Evolutionary conservation across 2,329 filamentous ascomycete species (phyloP).

Genomic region (Colletotrichum falcatum): DNA sequence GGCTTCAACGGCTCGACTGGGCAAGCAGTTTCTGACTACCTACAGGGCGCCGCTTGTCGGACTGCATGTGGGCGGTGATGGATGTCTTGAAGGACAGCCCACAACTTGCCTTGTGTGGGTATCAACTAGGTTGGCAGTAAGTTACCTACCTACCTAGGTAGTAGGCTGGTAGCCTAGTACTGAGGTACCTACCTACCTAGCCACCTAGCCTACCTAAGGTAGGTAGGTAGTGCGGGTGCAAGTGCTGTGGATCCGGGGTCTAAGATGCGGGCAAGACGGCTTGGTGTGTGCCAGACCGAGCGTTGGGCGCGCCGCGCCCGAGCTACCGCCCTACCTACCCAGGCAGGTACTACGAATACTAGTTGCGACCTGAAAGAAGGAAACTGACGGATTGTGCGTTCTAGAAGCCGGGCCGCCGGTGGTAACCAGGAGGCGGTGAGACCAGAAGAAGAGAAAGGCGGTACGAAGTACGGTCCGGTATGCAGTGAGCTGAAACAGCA

Average conservation of each 20-base stretch:
- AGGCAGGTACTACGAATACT: too few relatives aligned
- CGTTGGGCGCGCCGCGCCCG: constrained; percentile 4
- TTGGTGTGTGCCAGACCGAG: background rate
- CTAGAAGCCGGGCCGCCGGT: constrained; percentile 35
- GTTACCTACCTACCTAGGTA: too few relatives aligned
- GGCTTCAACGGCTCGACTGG: constrained; percentile 12
- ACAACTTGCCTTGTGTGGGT: constrained; percentile 19
- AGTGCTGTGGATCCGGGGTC: background rate
- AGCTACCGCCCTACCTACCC: constrained; percentile 6
- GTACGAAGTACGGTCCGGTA: background rate
- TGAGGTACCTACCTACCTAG: too few relatives aligned
- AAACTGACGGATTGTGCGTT: constrained; percentile 10
- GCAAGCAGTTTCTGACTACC: constrained; percentile 12
- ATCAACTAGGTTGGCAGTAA: too few relatives aligned
- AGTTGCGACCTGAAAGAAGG: constrained; percentile 5
- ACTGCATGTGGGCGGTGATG: too few relatives aligned
- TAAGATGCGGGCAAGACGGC: background rate
- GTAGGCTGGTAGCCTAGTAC: too few relatives aligned
- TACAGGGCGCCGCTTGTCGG: constrained; percentile 21
- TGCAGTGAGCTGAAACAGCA: background rate
- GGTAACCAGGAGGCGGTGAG: background rate
- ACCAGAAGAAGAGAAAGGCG: background rate
- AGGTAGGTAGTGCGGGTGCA: background rate
- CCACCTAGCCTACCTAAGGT: too few relatives aligned
- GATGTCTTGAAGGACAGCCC: constrained; percentile 14